A percentile compares a stretch with the other conserved stretches of the same genome.
Evolutionary conservation across 164 flowering plant genomes (phyloP).

Genomic region (Hamamelis virginiana): DNA sequence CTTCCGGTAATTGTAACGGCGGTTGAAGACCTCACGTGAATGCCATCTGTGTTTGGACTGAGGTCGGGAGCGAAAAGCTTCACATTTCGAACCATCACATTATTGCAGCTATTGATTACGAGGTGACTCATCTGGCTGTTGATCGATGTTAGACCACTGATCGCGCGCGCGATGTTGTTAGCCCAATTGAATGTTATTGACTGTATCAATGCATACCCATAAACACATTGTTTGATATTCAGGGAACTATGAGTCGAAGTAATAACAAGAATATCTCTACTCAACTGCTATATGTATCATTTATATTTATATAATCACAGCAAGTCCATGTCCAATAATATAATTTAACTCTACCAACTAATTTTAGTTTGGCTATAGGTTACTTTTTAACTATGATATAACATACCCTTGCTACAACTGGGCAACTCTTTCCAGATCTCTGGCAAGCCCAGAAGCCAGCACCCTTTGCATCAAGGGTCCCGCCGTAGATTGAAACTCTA

Average conservation of each 20-base stretch:
- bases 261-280: too few species aligned
- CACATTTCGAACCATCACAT: constrained; percentile 29
- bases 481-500: constrained; percentile 41
- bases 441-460: constrained; percentile 51
- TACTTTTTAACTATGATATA: constrained; percentile 16
- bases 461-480: constrained; percentile 53
- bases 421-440: constrained; percentile 30
- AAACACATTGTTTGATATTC: too few species aligned
- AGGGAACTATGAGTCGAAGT: too few species aligned
- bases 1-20: constrained; percentile 28
- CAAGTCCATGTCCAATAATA: too few species aligned
- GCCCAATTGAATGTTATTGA: constrained; percentile 28
- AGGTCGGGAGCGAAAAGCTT: constrained; percentile 35
- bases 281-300: too few species aligned
- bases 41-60: constrained; percentile 67
- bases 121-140: constrained; percentile 49
- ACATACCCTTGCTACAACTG: constrained; percentile 47
- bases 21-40: constrained; percentile 36
- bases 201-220: constrained; percentile 16
- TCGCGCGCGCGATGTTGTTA: constrained; percentile 25
- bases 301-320: too few species aligned
- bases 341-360: too few species aligned
- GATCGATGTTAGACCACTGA: constrained; percentile 39
- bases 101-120: constrained; percentile 28
- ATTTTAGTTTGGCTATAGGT: too few species aligned